phyloP scores from a whole-genome alignment of 106 monocot genomes.

The Acorus calamus region DNA sequence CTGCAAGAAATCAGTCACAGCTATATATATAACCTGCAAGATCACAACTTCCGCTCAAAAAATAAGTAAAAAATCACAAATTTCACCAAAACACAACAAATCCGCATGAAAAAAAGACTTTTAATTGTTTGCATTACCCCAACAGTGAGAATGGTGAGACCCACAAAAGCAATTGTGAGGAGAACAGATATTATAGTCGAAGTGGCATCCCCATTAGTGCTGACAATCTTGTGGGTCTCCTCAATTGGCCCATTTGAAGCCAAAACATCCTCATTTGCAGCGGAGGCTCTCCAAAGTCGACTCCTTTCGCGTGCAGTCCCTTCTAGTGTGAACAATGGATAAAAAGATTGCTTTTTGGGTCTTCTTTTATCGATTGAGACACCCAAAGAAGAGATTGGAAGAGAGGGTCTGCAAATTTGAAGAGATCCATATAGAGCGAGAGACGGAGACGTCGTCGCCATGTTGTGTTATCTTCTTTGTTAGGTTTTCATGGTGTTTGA shows the following conservation, averaged over 20 bases:
- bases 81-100: background rate
- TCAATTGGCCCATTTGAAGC: slow-evolving; percentile 12
- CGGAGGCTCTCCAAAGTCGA: slow-evolving; percentile 5
- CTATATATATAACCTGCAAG: slow-evolving; percentile 61
- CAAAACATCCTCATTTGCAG: slow-evolving; percentile 12
- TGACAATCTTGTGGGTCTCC: slow-evolving; percentile 19
- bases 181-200: slow-evolving; percentile 30
- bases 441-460: too few species aligned
- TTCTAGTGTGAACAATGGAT: background rate
- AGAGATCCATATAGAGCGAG: too few species aligned
- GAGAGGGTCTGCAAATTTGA: too few species aligned
- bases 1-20: slow-evolving; percentile 69
- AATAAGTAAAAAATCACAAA: background rate
- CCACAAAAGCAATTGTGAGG: slow-evolving; percentile 33
- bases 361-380: too few species aligned
- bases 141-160: slow-evolving; percentile 37
- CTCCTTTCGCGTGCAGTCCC: slow-evolving; percentile 2
- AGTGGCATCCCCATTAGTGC: slow-evolving; percentile 1
- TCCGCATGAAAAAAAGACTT: background rate
- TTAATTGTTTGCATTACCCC: slow-evolving; percentile 19
- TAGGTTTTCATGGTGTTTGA: too few species aligned
- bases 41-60: background rate
- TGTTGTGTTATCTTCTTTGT: too few species aligned
- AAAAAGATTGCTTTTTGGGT: too few species aligned
- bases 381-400: too few species aligned